phyloP scores from a whole-genome alignment of 305 asterid genomes.

The Fraxinus paxiana region DNA sequence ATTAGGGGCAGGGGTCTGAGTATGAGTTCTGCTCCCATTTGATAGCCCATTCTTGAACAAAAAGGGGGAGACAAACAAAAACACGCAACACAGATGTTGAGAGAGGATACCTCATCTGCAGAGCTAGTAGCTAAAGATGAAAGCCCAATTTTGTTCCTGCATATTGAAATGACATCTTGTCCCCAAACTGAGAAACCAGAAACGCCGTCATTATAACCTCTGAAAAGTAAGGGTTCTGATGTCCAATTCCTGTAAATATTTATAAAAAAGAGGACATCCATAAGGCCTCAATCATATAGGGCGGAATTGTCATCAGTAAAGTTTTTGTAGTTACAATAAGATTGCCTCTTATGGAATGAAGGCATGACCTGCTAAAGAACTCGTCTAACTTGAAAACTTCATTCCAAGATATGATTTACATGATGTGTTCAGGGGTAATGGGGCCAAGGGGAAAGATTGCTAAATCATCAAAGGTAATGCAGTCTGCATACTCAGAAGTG shows the following conservation, averaged over 20 bases:
- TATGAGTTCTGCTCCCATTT: not conserved
- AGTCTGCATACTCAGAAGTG: not conserved
- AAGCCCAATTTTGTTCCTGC: constrained; percentile 73
- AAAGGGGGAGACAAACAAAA: not conserved
- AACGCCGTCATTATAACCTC: constrained; percentile 78
- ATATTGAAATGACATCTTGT: constrained; percentile 77
- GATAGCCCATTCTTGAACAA: not conserved
- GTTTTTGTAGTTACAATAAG: not conserved
- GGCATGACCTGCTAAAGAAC: constrained; percentile 7
- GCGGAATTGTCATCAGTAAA: not conserved
- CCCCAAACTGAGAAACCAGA: constrained; percentile 94
- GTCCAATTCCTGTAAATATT: constrained; percentile 62
- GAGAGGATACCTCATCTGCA: constrained; percentile 53
- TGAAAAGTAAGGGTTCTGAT: constrained; percentile 55
- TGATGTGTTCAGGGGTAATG: constrained; percentile 1
- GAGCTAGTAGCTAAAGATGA: constrained; percentile 60
- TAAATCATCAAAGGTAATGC: not conserved
- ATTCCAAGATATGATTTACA: constrained; percentile 13
- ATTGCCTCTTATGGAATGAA: not conserved
- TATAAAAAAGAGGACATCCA: constrained; percentile 6
- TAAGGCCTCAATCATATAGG: constrained; percentile 19
- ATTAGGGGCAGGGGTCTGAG: not conserved
- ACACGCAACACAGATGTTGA: not conserved
- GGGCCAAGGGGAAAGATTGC: not conserved
- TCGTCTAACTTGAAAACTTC: not conserved